phyloP scores from a whole-genome alignment of 2,329 filamentous ascomycete species.

The Sporothrix protearum region DNA sequence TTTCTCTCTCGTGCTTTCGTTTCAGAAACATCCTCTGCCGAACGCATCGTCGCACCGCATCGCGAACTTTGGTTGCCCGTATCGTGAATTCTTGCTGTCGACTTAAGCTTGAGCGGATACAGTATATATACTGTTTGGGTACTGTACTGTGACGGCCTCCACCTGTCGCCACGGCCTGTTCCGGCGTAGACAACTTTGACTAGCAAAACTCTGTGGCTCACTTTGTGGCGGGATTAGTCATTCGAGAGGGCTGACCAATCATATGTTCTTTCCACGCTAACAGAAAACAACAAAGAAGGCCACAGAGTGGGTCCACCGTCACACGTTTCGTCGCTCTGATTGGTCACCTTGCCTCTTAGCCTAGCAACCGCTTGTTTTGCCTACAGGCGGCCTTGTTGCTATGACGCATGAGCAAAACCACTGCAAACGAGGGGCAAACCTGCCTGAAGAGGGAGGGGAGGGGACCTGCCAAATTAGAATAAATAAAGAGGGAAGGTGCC shows the following conservation, averaged over 20 bases:
- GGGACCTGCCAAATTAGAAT: constrained; percentile 18
- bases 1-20: neutral
- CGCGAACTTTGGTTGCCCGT: neutral
- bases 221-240: constrained; percentile 4
- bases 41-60: neutral
- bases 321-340: neutral
- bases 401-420: constrained; percentile 17
- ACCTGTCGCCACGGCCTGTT: neutral
- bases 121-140: neutral
- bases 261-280: neutral
- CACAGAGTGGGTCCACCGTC: neutral
- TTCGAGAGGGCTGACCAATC: neutral
- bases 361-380: constrained; percentile 16
- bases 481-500: constrained; percentile 15
- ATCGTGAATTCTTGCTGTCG: no score
- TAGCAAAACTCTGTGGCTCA: constrained; percentile 4
- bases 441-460: neutral
- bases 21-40: neutral
- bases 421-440: constrained; percentile 6
- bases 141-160: constrained; percentile 6
- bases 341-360: constrained; percentile 1
- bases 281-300: constrained; percentile 1
- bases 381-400: constrained; percentile 15
- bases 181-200: neutral
- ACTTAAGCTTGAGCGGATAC: neutral